Evolutionary conservation across 2,329 filamentous ascomycete genomes (phyloP).

Genomic region (Penicillium hordei): DNA sequence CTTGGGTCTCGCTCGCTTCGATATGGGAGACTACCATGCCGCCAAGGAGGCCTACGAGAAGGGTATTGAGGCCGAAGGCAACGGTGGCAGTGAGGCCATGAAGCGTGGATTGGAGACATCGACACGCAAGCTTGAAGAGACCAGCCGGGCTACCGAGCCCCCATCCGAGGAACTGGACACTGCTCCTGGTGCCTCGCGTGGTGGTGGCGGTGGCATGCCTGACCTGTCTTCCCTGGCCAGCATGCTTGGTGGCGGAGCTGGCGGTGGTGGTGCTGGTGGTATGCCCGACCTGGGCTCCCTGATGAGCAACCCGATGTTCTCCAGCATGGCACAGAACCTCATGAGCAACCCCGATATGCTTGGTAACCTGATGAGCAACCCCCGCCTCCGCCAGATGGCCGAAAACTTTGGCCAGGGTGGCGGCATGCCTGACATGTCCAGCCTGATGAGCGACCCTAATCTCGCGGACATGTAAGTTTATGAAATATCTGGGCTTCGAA

Average conservation of each 20-base stretch:
- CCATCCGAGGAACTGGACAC: conserved; percentile 55
- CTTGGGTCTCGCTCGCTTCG: conserved; percentile 86
- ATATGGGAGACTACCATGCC: conserved; percentile 84
- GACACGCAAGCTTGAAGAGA: conserved; percentile 80
- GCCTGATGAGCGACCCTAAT: conserved; percentile 86
- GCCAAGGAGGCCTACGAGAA: conserved; percentile 92
- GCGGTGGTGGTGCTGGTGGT: conserved; percentile 59
- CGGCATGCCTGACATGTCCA: conserved; percentile 83
- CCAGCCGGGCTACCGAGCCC: conserved; percentile 57
- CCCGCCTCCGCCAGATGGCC: conserved; percentile 82
- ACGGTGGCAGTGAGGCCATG: conserved; percentile 94
- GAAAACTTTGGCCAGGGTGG: conserved; percentile 70
- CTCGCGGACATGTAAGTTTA: conserved; percentile 86
- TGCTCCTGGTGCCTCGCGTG: conserved; percentile 46
- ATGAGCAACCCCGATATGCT: conserved; percentile 97
- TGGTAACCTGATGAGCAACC: conserved; percentile 91
- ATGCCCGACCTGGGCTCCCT: conserved; percentile 86
- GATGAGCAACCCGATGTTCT: conserved; percentile 98
- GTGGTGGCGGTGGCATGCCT: conserved; percentile 63
- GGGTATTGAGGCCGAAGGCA: conserved; percentile 92
- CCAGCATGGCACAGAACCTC: conserved; percentile 91
- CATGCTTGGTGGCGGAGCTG: conserved; percentile 64
- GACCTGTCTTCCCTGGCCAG: conserved; percentile 69
- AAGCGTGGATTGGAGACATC: conserved; percentile 95
- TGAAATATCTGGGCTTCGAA: background rate